Evolutionary conservation across 495 filamentous ascomycete species (phyloP), one percentile per base, ranked within the genome.

Genomic region (Xanthoparmelia taractica): DNA sequence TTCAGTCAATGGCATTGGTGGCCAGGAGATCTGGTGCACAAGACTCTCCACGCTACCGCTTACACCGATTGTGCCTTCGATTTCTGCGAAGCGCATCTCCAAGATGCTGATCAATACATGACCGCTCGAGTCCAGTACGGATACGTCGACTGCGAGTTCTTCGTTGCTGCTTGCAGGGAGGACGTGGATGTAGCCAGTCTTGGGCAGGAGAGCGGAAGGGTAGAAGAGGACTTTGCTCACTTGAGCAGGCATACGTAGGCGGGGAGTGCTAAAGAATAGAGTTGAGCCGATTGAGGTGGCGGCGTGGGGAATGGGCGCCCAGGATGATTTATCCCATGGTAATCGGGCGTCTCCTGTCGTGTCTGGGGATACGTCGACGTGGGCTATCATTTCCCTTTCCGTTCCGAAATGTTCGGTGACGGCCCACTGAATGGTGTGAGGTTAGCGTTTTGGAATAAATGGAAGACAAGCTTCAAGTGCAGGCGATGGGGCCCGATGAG

Each of bases 261-360:
- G 58, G 12, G 78, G 76, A n/a, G 68, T 58, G 29, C 73, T 64
- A 64, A 65, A 75, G 67, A 79, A 79, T 31, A 80, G 62, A 27
- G 76, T 75, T 1, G 77, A 80, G 37, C 74, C 76, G 23, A 80
- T 66, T 0, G 78, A 80, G 4, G 76, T 79, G 11, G 78, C 78
- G 18, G 78, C 70, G 69, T 80, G 77, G 34, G 79, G 61, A 15
- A 78, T 70, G 0, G 77, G 70, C 13, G 78, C 78, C 77, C 77
- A 79, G 18, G 78, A 80, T 2, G 54, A 31, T 0, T 60, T 4
- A 57, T 75, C 69, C 75, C 76, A 77, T 13, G 72, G 66, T 12
- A 72, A 23, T 6, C 40, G 18, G 15, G 45, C 54, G 34, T 63
- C 48, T 8, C 36, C 57, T 50, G 59, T 8, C 8, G n/a, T 50